Evolutionary conservation across 495 filamentous ascomycete species (phyloP), one percentile per base, ranked within the genome.

Genomic region (Lasiosphaeria ovina): DNA sequence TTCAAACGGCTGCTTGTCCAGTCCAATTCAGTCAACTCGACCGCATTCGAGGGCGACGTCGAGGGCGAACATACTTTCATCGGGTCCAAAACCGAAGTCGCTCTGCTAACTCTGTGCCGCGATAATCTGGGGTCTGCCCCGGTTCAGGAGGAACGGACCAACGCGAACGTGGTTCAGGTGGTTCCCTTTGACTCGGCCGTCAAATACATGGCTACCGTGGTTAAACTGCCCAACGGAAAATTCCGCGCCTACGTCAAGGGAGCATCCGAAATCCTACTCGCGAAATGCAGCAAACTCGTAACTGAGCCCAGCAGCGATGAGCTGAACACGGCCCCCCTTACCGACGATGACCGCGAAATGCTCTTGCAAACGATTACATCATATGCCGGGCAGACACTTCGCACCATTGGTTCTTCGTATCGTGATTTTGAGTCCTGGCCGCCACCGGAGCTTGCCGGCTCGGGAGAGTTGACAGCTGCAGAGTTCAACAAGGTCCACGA

Each of bases 341-440:
- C 83, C 3, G 69, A 77, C 1, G 78, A 83, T 7, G 81, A 87
- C 57, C 78, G 77, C 31, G 76, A 86, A 48, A 81, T 79, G 8
- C 71, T 97, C 40, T 76, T 81, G 31, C 75, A 78, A 16, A 79
- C 88, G 54, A 96, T 96, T 68, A 81, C 83, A 44, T 79, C 75
- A 17, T 98, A 96, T 68, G 93, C 92, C 17, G 83, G 83, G 10
- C 85, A 89, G 9, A 96, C 93, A 3, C 77, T 98, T 33, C 83
- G 93, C 57, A 95, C 93, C 4, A 96, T 98, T 70, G 90, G 87
- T 14, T 82, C 96, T 54, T 76, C 91, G 3, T 97, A 94, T 70
- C 88, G 88, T 57, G 93, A 98, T 60, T 97, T 95, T 66, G 86
- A 92, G 5, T 83, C 84, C 60, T 98, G 93, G 93, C 93, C 93